These are phyloP conservation scores for Coniochaeta pulveracea DNA, from an alignment of 2,329 filamentous ascomycete species.

Conservation along the genomic window DNA sequence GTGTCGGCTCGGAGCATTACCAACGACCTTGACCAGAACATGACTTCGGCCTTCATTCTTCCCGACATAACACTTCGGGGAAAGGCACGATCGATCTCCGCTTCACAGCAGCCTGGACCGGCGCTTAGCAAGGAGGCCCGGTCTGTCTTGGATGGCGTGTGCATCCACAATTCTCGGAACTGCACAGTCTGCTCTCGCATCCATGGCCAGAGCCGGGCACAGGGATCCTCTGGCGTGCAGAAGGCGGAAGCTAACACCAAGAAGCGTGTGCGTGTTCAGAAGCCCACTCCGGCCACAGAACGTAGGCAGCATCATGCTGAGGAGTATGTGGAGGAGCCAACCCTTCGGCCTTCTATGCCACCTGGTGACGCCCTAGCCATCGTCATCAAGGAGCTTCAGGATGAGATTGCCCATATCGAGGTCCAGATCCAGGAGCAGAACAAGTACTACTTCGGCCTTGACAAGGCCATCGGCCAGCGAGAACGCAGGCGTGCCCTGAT, in stretches of 20 bases:
- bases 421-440: conserved; percentile 50
- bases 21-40: conserved; percentile 31
- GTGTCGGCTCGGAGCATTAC: conserved; percentile 11
- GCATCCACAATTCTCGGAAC: conserved; percentile 42
- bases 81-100: background rate
- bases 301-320: conserved; percentile 34
- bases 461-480: conserved; percentile 54
- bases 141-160: conserved; percentile 40
- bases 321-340: conserved; percentile 39
- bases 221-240: too few species aligned
- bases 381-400: conserved; percentile 73
- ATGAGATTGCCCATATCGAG: conserved; percentile 70
- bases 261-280: conserved; percentile 50
- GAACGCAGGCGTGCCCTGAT: conserved; percentile 50
- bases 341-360: conserved; percentile 54
- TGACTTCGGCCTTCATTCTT: conserved; percentile 48
- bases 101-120: conserved; percentile 20
- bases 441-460: conserved; percentile 46
- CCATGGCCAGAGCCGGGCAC: conserved; percentile 21
- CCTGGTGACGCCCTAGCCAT: conserved; percentile 64
- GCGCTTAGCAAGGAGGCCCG: conserved; percentile 39
- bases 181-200: conserved; percentile 48
- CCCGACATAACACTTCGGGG: conserved; percentile 40
- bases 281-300: conserved; percentile 56
- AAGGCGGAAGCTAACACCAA: too few species aligned